Evolutionary conservation across 2,329 filamentous ascomycete species (phyloP).

Genomic region (Fusarium subtropicale): DNA sequence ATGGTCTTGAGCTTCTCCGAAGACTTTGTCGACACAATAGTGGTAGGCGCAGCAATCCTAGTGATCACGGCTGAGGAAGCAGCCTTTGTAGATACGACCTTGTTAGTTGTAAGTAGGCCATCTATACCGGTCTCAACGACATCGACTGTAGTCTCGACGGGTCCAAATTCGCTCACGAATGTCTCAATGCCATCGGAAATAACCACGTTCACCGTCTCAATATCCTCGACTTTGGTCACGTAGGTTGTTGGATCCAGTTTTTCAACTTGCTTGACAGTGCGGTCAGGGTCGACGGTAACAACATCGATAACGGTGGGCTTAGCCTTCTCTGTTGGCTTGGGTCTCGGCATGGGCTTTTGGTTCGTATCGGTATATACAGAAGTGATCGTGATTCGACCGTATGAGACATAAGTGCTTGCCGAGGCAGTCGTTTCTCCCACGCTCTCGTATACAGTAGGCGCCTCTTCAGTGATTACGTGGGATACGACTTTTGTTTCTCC

Average conservation of each 20-base stretch:
- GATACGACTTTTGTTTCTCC: constrained; percentile 27
- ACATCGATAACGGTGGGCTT: constrained; percentile 41
- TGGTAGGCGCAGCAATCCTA: constrained; percentile 28
- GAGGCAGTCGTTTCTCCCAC: constrained; percentile 42
- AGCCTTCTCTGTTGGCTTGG: constrained; percentile 28
- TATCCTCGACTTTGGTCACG: constrained; percentile 34
- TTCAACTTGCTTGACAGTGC: constrained; percentile 42
- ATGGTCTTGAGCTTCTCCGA: constrained; percentile 32
- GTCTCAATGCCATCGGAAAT: constrained; percentile 25
- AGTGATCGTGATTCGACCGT: constrained; percentile 44
- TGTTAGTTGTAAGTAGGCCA: constrained; percentile 27
- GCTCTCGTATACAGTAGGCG: constrained; percentile 24
- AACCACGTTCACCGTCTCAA: constrained; percentile 36
- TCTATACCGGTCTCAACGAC: constrained; percentile 25
- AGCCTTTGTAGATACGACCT: constrained; percentile 27
- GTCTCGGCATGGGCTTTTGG: constrained; percentile 14
- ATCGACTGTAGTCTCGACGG: constrained; percentile 28
- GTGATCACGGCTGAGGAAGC: constrained; percentile 32
- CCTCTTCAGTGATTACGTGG: constrained; percentile 13
- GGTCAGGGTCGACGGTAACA: constrained; percentile 36
- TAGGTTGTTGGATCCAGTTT: constrained; percentile 39
- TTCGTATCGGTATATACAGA: constrained; percentile 38
- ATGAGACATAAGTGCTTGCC: constrained; percentile 42
- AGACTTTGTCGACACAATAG: constrained; percentile 29
- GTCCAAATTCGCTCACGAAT: constrained; percentile 26